Base-by-base conservation (phyloP, 2,329 filamentous ascomycete genomes). In the Lasiodiplodia gonubiensis region DNA sequence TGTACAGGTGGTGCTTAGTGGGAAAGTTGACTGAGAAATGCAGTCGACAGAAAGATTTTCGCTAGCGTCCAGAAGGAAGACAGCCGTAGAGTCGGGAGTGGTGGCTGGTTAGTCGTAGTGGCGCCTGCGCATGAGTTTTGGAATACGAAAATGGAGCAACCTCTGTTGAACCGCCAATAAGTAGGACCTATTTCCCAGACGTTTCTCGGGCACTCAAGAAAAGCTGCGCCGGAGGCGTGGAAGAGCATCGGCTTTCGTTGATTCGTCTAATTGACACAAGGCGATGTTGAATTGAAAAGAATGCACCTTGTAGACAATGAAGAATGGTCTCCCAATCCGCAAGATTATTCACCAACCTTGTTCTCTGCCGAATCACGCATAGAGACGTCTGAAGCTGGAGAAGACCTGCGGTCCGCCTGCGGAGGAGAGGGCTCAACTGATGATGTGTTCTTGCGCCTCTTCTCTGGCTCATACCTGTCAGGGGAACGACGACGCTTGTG, bases 381-480 rank as follows among this genome's bases (percentile, higher is more conserved):
- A 8, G 61, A 64, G 11, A 33, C 51, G 35, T 64, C 61, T 2
- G 61, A 64, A 54, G 61, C 23, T n/a, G 35, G 14, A 4, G 61
- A 64, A 10, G 48, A 33, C 23, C 23, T 53, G 61, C 49, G 61
- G 11, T 42, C 48, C 10, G 21, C 33, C 21, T 16, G 42, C 10
- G 61, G 61, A 53, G 61, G 33, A 35, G 33, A 54, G 21, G 49
- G 14, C 49, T 64, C 61, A n/a, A 27, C 35, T 14, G 69, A 69
- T 37, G 69, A 69, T 10, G 70, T 69, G 52, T 69, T 68, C 57
- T 67, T 68, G 23, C 59, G 69, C 35, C 60, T 66, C 59, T 69
- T 70, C n/a, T 60, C 33, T 30, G 69, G 55, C 46, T 70, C 69
- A 46, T 70, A 69, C 63, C 66, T 52, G 33, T 70, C 65, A 61